Evolutionary conservation across 257 asterid species (phyloP).

Genomic region (Gentiana straminea): DNA sequence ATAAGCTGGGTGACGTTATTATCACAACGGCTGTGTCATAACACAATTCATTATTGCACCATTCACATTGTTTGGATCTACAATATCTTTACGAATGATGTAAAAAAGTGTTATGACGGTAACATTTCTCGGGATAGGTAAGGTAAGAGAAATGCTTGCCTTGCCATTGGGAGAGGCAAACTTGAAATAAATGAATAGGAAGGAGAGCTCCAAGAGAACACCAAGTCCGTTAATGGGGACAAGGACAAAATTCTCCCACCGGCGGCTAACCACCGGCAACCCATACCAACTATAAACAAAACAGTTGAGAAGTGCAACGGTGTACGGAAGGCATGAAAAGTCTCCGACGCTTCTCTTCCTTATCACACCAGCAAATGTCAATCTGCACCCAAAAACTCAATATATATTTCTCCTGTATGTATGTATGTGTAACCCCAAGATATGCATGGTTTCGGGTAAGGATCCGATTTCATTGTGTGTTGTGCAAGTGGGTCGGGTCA

Average conservation of each 20-base stretch:
- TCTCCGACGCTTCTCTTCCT: slow-evolving; percentile 47
- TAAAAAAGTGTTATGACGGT: no score
- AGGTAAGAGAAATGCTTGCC: slow-evolving; percentile 29
- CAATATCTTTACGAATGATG: no score
- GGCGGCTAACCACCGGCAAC: slow-evolving; percentile 57
- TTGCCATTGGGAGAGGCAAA: slow-evolving; percentile 34
- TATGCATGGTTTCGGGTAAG: no score
- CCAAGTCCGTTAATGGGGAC: slow-evolving; percentile 65
- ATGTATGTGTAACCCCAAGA: no score
- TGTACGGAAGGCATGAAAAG: slow-evolving; percentile 62
- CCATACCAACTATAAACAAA: slow-evolving; percentile 78
- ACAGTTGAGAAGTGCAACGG: slow-evolving; percentile 52
- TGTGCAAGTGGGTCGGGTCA: no score
- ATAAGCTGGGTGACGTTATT: no score
- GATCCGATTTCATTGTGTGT: no score
- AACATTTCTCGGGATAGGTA: no score
- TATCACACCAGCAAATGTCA: slow-evolving; percentile 45
- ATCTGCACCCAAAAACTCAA: slow-evolving; percentile 21
- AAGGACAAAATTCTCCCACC: slow-evolving; percentile 67
- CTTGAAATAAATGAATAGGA: slow-evolving; percentile 38
- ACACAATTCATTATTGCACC: no score
- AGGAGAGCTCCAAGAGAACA: slow-evolving; percentile 53
- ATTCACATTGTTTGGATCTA: no score
- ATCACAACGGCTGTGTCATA: no score
- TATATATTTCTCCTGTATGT: not conserved